Evolutionary conservation across 208 protist species (phyloP), one percentile per base, ranked within the genome.

Genomic region (Crithidia brevicula): DNA sequence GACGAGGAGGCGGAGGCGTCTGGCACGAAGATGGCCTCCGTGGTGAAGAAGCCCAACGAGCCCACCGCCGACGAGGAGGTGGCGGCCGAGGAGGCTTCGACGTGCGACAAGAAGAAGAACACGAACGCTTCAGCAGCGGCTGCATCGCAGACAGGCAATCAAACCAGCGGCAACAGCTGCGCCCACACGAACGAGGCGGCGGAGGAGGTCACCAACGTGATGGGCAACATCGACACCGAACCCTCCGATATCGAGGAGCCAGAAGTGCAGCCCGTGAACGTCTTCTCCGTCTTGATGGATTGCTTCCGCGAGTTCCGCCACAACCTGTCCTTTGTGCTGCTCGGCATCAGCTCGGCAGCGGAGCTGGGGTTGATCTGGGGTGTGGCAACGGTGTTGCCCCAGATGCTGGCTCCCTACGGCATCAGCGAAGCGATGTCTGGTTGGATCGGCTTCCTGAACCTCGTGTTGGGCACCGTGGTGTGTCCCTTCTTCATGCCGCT

Each of bases 281-380:
- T 92, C 18, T 90, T 92, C 49, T 89, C 83, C 7, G 86, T 86
- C 23, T 54, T 92, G 22, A 64, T 84, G 54, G 83, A 92, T 67
- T 77, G 73, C 43, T 77, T 86, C 54, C 81, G 76, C 30, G 78
- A 80, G 59, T 63, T 74, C 18, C 76, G 79, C 16, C 54, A 59
- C 25, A 92, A 90, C 68, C 34, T 54, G 20, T 88, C 81, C 31
- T 90, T 93, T 69, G 61, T 61, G 20, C 72, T 90, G 70, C 82
- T 93, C n/a, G 46, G 64, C 47, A 47, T 90, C 64, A 67, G 67
- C 38, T 86, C 80, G 9, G 84, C 82, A 4, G 76, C 82, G n/a
- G 84, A 89, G 74, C 67, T 91, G 42, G 87, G 87, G 3, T 59
- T 90, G 28, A 85, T 93, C 45, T 93, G 87, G 87, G 70, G 79